Percentiles rank a stretch among this genome's conserved stretches.
phyloP scores from a whole-genome alignment of 768 basidiomycete genomes.

The Pleurotus salmoneostramineus region DNA sequence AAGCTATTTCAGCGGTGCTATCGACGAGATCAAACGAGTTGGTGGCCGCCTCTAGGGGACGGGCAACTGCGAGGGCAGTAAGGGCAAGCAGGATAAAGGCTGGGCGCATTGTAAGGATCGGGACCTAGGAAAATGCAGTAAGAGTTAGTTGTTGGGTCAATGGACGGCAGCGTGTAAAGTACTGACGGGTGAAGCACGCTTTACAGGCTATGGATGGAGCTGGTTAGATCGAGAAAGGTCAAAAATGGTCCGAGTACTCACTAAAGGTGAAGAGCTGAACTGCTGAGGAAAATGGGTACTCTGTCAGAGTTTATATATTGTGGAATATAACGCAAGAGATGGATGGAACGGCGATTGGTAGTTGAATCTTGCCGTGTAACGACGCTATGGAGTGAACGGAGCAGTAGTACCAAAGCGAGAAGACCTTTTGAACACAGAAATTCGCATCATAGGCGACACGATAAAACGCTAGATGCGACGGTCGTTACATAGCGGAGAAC shows the following conservation, averaged over 20 bases:
- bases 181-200: neutral
- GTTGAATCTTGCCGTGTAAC: neutral
- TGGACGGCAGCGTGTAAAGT: neutral
- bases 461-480: too few relatives aligned
- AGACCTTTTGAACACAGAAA: too few relatives aligned
- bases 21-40: neutral
- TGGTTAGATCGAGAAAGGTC: neutral
- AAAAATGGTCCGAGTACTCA: neutral
- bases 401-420: too few relatives aligned
- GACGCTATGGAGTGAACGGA: too few relatives aligned
- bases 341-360: neutral
- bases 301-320: neutral
- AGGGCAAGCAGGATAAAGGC: conserved; percentile 1
- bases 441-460: too few relatives aligned
- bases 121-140: neutral
- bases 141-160: neutral
- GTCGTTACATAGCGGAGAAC: too few relatives aligned
- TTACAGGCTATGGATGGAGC: neutral
- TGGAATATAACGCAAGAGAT: neutral
- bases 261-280: neutral
- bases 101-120: neutral
- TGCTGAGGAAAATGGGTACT: neutral
- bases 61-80: neutral
- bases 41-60: neutral
- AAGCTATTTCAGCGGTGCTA: neutral